Conservation (phyloP, 352 stramenopile genomes). For the Pythium utonaiense region DNA sequence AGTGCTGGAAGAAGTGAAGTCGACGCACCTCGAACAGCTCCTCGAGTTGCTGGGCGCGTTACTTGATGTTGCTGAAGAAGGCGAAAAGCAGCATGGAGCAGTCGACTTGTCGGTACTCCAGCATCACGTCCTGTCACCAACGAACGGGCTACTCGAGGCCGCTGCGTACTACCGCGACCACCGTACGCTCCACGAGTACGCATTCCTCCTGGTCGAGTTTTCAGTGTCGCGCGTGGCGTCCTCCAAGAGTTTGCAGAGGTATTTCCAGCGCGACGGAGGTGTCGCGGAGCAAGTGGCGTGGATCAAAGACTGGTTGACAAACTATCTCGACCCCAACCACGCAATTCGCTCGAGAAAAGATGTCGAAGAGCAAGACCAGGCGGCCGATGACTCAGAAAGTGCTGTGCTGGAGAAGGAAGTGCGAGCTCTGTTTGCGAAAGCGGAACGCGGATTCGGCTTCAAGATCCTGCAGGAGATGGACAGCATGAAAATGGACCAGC, state of each 20-base stretch:
- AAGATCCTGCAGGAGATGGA: neutral
- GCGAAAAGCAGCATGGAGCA: neutral
- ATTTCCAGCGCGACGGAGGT: slow-evolving; percentile 35
- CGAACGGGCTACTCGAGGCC: slow-evolving; percentile 49
- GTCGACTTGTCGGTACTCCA: slow-evolving; percentile 21
- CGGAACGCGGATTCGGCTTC: slow-evolving; percentile 24
- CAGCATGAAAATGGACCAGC: neutral
- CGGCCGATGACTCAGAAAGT: slow-evolving; percentile 1
- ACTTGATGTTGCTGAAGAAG: slow-evolving; percentile 28
- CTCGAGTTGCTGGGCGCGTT: slow-evolving; percentile 39
- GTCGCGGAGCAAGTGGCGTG: slow-evolving; percentile 36
- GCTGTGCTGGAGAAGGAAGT: slow-evolving; percentile 19
- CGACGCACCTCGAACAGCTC: slow-evolving; percentile 37
- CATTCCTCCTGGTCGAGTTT: slow-evolving; percentile 56
- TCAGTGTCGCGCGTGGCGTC: slow-evolving; percentile 26
- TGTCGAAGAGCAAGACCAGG: neutral
- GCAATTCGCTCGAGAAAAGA: neutral
- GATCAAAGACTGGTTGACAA: slow-evolving; percentile 45
- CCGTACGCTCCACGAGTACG: slow-evolving; percentile 36
- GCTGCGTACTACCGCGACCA: slow-evolving; percentile 65
- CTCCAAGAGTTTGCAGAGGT: slow-evolving; percentile 31
- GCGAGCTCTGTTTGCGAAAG: slow-evolving; percentile 13
- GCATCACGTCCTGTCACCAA: slow-evolving; percentile 52
- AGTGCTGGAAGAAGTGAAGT: slow-evolving; percentile 66
- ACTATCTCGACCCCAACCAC: slow-evolving; percentile 37